phyloP scores from a whole-genome alignment of 78 protist species.

The Creolimax fragrantissima region DNA sequence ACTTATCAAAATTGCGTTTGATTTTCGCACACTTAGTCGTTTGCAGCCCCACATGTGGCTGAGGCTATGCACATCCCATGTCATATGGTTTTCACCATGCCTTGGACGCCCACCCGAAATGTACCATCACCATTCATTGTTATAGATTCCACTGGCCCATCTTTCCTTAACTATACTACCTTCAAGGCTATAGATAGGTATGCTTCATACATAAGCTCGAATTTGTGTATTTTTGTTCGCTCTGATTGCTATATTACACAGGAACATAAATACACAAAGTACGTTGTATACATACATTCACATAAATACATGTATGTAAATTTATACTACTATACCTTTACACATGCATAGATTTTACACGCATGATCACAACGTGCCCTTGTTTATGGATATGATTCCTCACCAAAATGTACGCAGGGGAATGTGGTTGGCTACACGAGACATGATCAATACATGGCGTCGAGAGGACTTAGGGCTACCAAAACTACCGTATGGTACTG shows the following conservation, averaged over 20 bases:
- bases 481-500: background rate
- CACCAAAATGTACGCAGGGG: too few species aligned
- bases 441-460: background rate
- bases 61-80: conserved; percentile 28
- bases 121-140: conserved; percentile 4
- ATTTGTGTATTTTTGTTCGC: too few species aligned
- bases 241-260: too few species aligned
- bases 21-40: background rate
- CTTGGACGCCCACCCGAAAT: conserved; percentile 40
- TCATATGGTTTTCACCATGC: conserved; percentile 35
- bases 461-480: background rate
- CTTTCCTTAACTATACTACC: background rate
- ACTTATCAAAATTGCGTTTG: too few species aligned
- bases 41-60: conserved; percentile 29
- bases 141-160: background rate
- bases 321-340: too few species aligned
- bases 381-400: background rate
- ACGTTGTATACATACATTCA: too few species aligned
- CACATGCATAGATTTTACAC: too few species aligned
- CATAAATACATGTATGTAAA: too few species aligned
- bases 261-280: too few species aligned
- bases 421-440: background rate
- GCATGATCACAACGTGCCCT: too few species aligned
- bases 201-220: too few species aligned
- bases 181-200: background rate